Conservation (phyloP, 192 early-diverging fungal genomes). For the Podila minutissima region DNA sequence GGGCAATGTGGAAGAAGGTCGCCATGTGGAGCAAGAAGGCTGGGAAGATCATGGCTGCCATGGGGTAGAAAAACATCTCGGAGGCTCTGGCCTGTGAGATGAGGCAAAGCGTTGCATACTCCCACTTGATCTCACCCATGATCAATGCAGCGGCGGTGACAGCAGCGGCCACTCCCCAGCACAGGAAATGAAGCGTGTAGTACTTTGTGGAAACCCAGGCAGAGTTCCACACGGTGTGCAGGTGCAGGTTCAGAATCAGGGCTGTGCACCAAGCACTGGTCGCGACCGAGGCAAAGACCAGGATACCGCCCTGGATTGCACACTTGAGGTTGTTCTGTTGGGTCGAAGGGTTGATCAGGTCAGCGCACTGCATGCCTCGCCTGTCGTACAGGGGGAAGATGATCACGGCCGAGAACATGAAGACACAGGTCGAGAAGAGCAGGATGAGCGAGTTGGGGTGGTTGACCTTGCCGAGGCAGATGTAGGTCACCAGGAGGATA, state of each 20-base stretch:
- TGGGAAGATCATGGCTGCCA: slow-evolving; percentile 59
- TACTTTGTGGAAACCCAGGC: slow-evolving; percentile 57
- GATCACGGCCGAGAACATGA: slow-evolving; percentile 57
- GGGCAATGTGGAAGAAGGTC: slow-evolving; percentile 63
- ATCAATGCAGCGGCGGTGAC: slow-evolving; percentile 52
- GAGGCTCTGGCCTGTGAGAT: slow-evolving; percentile 51
- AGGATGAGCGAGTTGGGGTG: slow-evolving; percentile 63
- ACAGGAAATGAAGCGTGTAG: slow-evolving; percentile 50
- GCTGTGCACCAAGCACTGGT: slow-evolving; percentile 58
- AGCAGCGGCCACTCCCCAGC: slow-evolving; percentile 57
- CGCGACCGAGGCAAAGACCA: slow-evolving; percentile 58
- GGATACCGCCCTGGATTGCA: slow-evolving; percentile 58
- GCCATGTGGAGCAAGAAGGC: slow-evolving; percentile 60
- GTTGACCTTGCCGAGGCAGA: slow-evolving; percentile 54
- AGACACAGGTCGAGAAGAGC: slow-evolving; percentile 54
- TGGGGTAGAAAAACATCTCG: slow-evolving; percentile 61
- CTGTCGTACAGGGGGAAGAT: slow-evolving; percentile 60
- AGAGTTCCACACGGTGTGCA: slow-evolving; percentile 67
- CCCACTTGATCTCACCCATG: slow-evolving; percentile 54
- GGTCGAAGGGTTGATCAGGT: slow-evolving; percentile 44
- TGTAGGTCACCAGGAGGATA: slow-evolving; percentile 56
- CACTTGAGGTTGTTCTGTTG: slow-evolving; percentile 59
- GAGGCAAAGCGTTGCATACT: slow-evolving; percentile 62
- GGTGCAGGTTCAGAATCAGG: slow-evolving; percentile 58
- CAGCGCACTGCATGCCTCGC: slow-evolving; percentile 54